phyloP scores from a whole-genome alignment of 116 monocot species.

The Dioscorea cayenensis region DNA sequence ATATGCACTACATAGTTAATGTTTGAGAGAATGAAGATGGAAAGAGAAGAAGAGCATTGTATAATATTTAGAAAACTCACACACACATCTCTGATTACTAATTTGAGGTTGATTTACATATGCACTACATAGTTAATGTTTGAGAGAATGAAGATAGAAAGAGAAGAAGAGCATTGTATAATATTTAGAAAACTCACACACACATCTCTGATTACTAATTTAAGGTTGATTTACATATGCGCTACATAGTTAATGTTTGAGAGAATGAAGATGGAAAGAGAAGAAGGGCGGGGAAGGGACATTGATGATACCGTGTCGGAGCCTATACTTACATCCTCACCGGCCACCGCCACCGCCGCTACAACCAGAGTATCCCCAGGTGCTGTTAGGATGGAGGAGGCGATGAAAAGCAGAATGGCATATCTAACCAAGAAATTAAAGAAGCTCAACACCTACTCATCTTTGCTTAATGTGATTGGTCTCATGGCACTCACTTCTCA shows the following conservation, averaged over 20 bases:
- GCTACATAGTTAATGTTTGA: constrained; percentile 53
- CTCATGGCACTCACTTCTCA: constrained; percentile 78
- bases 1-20: too few relatives aligned
- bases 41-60: too few relatives aligned
- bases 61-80: too few relatives aligned
- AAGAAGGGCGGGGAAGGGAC: constrained; percentile 73
- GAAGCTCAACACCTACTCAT: constrained; percentile 63
- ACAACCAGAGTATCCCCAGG: not conserved
- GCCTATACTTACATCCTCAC: not conserved
- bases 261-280: constrained; percentile 82
- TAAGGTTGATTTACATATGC: too few relatives aligned
- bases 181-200: too few relatives aligned
- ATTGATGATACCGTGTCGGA: constrained; percentile 24
- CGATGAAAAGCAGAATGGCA: constrained; percentile 19
- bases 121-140: too few relatives aligned
- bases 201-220: too few relatives aligned
- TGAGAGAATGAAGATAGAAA: too few relatives aligned
- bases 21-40: too few relatives aligned
- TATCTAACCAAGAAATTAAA: constrained; percentile 43
- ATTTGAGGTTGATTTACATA: too few relatives aligned
- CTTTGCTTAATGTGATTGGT: constrained; percentile 48
- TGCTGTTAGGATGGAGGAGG: constrained; percentile 4
- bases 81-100: too few relatives aligned
- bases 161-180: too few relatives aligned
- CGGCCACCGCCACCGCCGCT: not conserved